phyloP scores from a whole-genome alignment of 208 protist species.

The Acanthamoeba culbertsoni region DNA sequence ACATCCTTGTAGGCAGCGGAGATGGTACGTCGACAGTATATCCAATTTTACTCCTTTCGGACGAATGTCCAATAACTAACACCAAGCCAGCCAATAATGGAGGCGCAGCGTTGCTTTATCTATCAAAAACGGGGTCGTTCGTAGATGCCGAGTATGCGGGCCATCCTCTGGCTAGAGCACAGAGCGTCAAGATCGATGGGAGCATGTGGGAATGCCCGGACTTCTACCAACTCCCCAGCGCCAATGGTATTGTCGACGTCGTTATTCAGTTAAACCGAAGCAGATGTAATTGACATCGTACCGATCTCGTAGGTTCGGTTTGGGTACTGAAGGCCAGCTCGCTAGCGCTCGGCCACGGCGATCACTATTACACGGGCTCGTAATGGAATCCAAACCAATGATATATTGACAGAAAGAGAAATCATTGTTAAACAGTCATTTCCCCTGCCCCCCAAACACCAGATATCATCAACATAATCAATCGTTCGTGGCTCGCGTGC shows the following conservation, averaged over 20 bases:
- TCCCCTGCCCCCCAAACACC: too few relatives aligned
- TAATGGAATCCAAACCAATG: neutral
- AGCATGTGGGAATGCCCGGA: constrained; percentile 37
- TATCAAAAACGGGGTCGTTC: neutral
- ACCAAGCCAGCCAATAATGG: neutral
- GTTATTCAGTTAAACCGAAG: too few relatives aligned
- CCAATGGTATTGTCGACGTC: neutral
- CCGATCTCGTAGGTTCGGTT: neutral
- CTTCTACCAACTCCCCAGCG: neutral
- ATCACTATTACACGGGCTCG: neutral
- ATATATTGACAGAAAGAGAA: too few relatives aligned
- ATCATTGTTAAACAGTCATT: too few relatives aligned
- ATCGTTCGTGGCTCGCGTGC: neutral
- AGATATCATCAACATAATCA: neutral
- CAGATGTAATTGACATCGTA: too few relatives aligned
- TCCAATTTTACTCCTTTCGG: neutral
- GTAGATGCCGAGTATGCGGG: neutral
- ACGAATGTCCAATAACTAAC: too few relatives aligned
- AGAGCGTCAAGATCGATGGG: neutral
- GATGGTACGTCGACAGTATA: neutral
- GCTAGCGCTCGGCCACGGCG: neutral
- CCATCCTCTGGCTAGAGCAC: neutral
- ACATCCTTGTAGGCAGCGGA: neutral
- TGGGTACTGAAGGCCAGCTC: constrained; percentile 21
- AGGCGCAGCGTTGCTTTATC: neutral